These are phyloP conservation scores for Erysimum cheiranthoides DNA, from an alignment of 345 rosid species.

Conservation along the genomic window DNA sequence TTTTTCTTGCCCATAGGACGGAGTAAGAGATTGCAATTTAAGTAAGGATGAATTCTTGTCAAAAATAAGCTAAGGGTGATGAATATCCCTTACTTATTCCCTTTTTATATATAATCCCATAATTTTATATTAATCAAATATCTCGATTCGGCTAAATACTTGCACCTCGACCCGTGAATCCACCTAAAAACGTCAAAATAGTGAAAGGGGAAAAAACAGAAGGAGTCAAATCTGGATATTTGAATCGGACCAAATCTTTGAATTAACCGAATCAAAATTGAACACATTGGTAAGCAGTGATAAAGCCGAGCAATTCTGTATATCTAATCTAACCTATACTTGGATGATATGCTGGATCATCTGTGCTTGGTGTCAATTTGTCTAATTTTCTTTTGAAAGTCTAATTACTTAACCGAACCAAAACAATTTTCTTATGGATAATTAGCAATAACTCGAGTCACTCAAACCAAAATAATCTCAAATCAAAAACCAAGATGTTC, in stretches of 20 bases:
- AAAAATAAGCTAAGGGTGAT: background rate
- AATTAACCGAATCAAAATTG: background rate
- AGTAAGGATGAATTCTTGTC: constrained; percentile 7
- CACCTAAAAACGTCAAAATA: background rate
- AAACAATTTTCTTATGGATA: background rate
- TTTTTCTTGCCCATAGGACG: constrained; percentile 2
- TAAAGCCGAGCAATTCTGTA: background rate
- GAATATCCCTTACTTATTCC: background rate
- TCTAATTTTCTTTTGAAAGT: background rate
- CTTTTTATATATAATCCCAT: too few relatives aligned
- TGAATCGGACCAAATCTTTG: constrained; percentile 12
- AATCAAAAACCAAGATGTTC: background rate
- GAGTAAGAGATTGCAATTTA: constrained; percentile 9
- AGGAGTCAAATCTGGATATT: background rate
- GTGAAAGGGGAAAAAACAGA: background rate
- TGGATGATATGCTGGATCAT: background rate
- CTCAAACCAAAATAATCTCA: background rate
- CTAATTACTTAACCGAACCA: background rate
- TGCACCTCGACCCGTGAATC: background rate
- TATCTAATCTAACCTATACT: background rate
- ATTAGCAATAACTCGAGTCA: background rate
- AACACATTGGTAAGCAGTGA: constrained; percentile 2
- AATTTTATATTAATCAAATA: too few relatives aligned
- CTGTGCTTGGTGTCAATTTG: background rate
- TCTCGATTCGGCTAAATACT: too few relatives aligned